phyloP scores from a whole-genome alignment of 768 basidiomycete genomes.

The Amylocystis lapponica region DNA sequence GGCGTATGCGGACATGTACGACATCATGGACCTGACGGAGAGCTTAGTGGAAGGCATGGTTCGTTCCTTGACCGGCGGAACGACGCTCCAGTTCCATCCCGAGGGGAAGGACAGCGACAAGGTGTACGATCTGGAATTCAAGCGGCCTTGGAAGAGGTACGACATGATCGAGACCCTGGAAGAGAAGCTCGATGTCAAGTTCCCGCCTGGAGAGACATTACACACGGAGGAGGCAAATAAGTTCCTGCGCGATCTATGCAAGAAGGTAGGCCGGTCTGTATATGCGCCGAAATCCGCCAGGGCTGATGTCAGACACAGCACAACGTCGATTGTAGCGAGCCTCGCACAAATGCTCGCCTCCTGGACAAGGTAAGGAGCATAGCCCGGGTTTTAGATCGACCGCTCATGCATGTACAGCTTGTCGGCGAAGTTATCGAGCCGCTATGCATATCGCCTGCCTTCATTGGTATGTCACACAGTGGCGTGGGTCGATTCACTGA shows the following conservation, averaged over 20 bases:
- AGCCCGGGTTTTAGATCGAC: not conserved
- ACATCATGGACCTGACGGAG: constrained; percentile 97
- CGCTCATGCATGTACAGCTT: constrained; percentile 43
- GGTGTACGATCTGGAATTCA: constrained; percentile 78
- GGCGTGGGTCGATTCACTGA: too few species aligned
- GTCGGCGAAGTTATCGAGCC: constrained; percentile 98
- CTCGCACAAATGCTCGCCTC: constrained; percentile 89
- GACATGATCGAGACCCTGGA: constrained; percentile 98
- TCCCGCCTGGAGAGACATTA: constrained; percentile 88
- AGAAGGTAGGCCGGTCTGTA: constrained; percentile 62
- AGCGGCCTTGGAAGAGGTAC: constrained; percentile 95
- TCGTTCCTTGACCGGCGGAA: constrained; percentile 78
- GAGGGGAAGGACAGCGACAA: constrained; percentile 84
- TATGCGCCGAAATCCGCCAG: not conserved
- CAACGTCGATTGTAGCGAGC: constrained; percentile 94
- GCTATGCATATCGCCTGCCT: constrained; percentile 92
- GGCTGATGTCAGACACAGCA: constrained; percentile 43
- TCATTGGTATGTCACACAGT: constrained; percentile 61
- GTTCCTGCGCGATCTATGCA: constrained; percentile 79
- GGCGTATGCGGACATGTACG: constrained; percentile 99
- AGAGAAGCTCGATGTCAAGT: constrained; percentile 85
- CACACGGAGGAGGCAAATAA: constrained; percentile 84
- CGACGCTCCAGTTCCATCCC: constrained; percentile 81
- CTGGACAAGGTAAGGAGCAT: constrained; percentile 73
- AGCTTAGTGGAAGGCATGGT: constrained; percentile 86